Evolutionary conservation across 2,329 filamentous ascomycete species (phyloP), one percentile per base, ranked within the genome.

Genomic region (Raffaelea arxii): DNA sequence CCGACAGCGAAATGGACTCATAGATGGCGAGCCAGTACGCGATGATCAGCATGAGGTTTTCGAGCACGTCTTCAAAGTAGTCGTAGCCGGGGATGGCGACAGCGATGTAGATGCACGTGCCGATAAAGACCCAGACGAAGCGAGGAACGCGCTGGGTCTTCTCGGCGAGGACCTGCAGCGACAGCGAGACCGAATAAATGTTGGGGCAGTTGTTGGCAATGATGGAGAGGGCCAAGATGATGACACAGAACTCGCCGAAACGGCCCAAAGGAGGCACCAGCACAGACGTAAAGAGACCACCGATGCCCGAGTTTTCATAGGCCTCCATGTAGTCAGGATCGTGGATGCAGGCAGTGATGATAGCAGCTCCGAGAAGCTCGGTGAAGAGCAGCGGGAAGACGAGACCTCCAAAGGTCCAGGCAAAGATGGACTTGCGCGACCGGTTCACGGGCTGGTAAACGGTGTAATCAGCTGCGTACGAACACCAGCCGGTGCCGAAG

Each of bases 331-430:
- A 86, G 45, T 50, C 72, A 37, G 59, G 62, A 54, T 82, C 74
- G 56, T 73, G 59, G 9, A 65, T 60, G 38, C 78, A 79, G 2
- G 82, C 82, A 12, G 80, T 82, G 59, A 77, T 79, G 55, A 89
- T 62, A 12, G 84, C 84, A 3, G 84, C 77, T 22, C 82, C 85
- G 3, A 89, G 74, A 59, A 86, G 77, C 63, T 88, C 74, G 2
- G 79, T 83, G 65, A 91, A 89, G 50, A 84, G 68, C 2, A 91
- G 74, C 2, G 84, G 80, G 52, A 86, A 65, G 52, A 84, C 75
- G 14, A 92, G 69, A 10, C 86, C 86, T 22, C 68, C 59, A 61
- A 80, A 86, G 25, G 84, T 85, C 59, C 78, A 80, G 49, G 76
- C 55, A 63, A 90, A 91, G 50, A 89, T 70, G 50, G 79, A 78